Percentiles rank a stretch among this genome's conserved stretches.
Conservation (phyloP, 2,329 filamentous ascomycete species). For the Monosporascus cannonballus region DNA sequence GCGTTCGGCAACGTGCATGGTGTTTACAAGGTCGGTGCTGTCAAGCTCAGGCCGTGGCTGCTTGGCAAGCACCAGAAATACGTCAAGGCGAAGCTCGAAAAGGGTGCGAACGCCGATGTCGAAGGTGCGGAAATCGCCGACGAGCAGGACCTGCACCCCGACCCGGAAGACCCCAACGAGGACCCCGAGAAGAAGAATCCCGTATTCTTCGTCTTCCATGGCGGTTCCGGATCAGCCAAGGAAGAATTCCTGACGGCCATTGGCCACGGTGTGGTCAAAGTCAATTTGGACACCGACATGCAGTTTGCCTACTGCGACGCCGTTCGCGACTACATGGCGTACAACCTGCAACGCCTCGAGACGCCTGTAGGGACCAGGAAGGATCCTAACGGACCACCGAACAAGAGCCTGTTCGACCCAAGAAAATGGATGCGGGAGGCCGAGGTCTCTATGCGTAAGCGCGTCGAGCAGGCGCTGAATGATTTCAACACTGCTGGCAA, state of each 20-base stretch:
- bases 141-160: not conserved
- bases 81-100: slow-evolving; percentile 70
- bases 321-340: slow-evolving; percentile 89
- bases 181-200: slow-evolving; percentile 72
- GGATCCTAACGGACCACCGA: slow-evolving; percentile 88
- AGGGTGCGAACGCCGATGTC: not conserved
- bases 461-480: slow-evolving; percentile 72
- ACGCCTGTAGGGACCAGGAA: slow-evolving; percentile 65
- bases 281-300: slow-evolving; percentile 97
- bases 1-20: slow-evolving; percentile 95
- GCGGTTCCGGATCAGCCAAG: slow-evolving; percentile 87
- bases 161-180: slow-evolving; percentile 1
- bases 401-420: slow-evolving; percentile 93
- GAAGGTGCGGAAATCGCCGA: not conserved
- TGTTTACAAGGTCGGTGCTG: slow-evolving; percentile 97
- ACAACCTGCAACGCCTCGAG: slow-evolving; percentile 91
- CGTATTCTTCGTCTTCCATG: slow-evolving; percentile 99
- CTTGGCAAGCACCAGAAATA: slow-evolving; percentile 94
- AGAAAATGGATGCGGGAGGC: slow-evolving; percentile 94
- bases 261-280: slow-evolving; percentile 93
- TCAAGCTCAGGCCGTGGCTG: slow-evolving; percentile 92
- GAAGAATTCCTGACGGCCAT: slow-evolving; percentile 88
- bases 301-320: slow-evolving; percentile 91
- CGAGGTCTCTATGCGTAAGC: slow-evolving; percentile 90
- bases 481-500: slow-evolving; percentile 86